Conservation (phyloP, 768 basidiomycete genomes). For the Mycena kentingensis region DNA sequence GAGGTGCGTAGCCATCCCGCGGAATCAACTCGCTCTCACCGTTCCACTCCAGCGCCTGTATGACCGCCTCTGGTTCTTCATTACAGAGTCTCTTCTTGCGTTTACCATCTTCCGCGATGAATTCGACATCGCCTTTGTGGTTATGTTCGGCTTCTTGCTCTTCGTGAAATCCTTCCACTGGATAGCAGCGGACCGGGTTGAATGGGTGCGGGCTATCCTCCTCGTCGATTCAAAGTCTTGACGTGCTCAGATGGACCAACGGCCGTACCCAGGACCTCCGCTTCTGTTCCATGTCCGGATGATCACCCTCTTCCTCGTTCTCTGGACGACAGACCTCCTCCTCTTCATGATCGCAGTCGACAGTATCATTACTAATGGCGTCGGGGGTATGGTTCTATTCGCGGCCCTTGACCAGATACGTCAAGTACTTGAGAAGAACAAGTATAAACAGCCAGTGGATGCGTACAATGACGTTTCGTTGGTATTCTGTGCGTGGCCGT, state of each 20-base stretch:
- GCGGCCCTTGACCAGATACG: constrained; percentile 81
- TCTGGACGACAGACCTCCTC: constrained; percentile 73
- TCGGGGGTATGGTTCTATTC: constrained; percentile 92
- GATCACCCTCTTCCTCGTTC: constrained; percentile 66
- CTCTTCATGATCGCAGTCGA: constrained; percentile 84
- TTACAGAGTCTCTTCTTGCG: constrained; percentile 93
- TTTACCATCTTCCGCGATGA: constrained; percentile 97
- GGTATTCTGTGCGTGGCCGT: too few relatives aligned
- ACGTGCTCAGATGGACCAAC: constrained; percentile 87
- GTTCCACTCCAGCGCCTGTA: constrained; percentile 79
- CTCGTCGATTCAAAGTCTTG: constrained; percentile 3
- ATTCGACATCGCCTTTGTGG: constrained; percentile 87
- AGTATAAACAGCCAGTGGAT: constrained; percentile 70
- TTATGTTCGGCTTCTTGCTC: constrained; percentile 93
- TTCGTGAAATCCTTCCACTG: constrained; percentile 99
- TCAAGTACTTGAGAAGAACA: constrained; percentile 65
- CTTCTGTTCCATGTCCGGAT: constrained; percentile 86
- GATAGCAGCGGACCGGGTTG: constrained; percentile 92
- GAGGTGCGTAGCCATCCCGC: constrained; percentile 59
- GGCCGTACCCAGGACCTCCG: constrained; percentile 83
- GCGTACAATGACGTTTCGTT: constrained; percentile 83
- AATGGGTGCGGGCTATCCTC: constrained; percentile 74
- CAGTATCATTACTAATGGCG: constrained; percentile 73
- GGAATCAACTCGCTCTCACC: neutral
- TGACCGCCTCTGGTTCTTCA: constrained; percentile 95